phyloP scores from a whole-genome alignment of 139 green algal species.

The Dunaliella sp. region DNA sequence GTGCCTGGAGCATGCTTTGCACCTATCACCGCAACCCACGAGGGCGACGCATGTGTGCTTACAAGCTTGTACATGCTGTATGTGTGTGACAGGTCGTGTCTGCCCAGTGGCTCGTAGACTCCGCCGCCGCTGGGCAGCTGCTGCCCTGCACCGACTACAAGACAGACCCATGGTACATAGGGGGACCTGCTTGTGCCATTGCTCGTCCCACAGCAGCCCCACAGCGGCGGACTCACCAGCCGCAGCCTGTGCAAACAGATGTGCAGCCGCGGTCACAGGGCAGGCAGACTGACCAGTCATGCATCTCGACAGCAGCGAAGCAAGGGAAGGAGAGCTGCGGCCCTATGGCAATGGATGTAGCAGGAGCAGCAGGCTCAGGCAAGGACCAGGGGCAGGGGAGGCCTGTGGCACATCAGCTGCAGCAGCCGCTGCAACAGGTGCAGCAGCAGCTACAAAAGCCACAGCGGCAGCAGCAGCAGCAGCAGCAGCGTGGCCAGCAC shows the following conservation, averaged over 20 bases:
- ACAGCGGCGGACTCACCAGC: too few relatives aligned
- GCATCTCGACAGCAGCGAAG: background rate
- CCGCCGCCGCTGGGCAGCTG: background rate
- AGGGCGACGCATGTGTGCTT: too few relatives aligned
- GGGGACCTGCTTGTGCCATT: too few relatives aligned
- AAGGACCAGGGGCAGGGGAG: background rate
- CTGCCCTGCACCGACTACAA: constrained; percentile 5
- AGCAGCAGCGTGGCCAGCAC: background rate
- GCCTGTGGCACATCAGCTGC: background rate
- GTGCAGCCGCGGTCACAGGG: too few relatives aligned
- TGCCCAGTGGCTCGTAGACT: constrained; percentile 9
- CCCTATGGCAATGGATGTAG: background rate
- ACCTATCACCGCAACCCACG: too few relatives aligned
- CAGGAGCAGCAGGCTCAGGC: background rate
- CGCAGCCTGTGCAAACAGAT: too few relatives aligned
- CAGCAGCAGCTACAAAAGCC: background rate
- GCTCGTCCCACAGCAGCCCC: too few relatives aligned
- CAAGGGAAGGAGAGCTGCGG: background rate
- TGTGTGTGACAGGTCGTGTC: constrained; percentile 5
- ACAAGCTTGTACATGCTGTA: too few relatives aligned
- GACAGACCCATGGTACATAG: constrained; percentile 3
- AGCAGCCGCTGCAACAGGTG: background rate
- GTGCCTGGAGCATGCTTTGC: too few relatives aligned
- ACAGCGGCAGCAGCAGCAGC: background rate
- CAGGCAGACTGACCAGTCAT: too few relatives aligned